phyloP scores from a whole-genome alignment of 148 eudicot species.

The Linanthus parryae region DNA sequence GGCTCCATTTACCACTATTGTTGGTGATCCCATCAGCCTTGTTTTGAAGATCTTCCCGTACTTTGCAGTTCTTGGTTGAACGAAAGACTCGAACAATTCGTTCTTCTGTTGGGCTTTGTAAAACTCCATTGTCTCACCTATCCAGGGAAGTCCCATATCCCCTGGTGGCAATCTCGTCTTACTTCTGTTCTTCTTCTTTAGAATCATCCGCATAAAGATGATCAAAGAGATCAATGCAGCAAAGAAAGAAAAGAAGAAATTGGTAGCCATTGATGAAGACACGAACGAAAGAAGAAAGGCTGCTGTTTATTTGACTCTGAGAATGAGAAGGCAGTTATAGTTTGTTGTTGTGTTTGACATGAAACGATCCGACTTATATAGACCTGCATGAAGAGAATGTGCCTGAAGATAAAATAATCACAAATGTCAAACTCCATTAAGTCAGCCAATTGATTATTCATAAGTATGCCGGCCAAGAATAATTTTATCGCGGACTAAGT shows the following conservation, averaged over 20 bases:
- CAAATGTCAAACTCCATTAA: too few species aligned
- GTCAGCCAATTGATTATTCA: too few species aligned
- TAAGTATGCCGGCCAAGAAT: too few species aligned
- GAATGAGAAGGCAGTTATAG: background rate
- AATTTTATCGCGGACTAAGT: too few species aligned
- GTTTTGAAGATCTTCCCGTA: slow-evolving; percentile 71
- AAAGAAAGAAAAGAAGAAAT: slow-evolving; percentile 6
- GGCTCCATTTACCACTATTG: slow-evolving; percentile 53
- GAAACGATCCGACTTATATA: slow-evolving; percentile 3
- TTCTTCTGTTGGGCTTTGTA: slow-evolving; percentile 48
- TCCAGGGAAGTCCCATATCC: slow-evolving; percentile 59
- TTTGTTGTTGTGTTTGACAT: background rate
- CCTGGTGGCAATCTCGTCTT: slow-evolving; percentile 53
- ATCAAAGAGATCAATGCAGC: background rate
- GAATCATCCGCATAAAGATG: slow-evolving; percentile 1
- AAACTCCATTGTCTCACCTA: slow-evolving; percentile 70
- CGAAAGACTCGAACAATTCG: slow-evolving; percentile 50
- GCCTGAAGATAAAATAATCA: too few species aligned
- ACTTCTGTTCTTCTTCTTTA: slow-evolving; percentile 3
- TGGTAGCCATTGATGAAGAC: slow-evolving; percentile 16
- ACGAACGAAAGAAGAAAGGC: too few species aligned
- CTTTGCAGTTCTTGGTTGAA: slow-evolving; percentile 39
- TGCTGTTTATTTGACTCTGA: too few species aligned
- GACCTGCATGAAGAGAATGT: slow-evolving; percentile 11
- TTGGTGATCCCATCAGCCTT: slow-evolving; percentile 60